Evolutionary conservation across 495 filamentous ascomycete species (phyloP).

Genomic region (Podospora sp.): DNA sequence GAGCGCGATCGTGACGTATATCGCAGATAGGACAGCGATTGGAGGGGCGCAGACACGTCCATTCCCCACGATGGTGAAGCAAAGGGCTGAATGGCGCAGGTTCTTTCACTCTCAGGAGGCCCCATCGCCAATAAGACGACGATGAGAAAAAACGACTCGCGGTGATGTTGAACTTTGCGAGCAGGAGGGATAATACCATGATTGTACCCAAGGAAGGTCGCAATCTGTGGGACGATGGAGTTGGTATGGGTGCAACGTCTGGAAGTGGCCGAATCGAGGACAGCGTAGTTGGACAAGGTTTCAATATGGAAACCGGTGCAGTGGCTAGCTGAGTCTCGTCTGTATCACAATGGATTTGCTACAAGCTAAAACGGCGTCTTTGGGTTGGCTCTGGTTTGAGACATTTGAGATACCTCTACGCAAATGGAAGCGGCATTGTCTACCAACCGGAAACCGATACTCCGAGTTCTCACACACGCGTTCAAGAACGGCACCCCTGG

Average conservation of each 20-base stretch:
- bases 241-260: background rate
- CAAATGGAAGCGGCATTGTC: background rate
- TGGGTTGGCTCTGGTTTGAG: background rate
- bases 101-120: too few relatives aligned
- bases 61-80: too few relatives aligned
- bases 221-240: too few relatives aligned
- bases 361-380: background rate
- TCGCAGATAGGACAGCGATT: slow-evolving; percentile 38
- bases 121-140: background rate
- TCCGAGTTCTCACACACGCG: too few relatives aligned
- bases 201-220: too few relatives aligned
- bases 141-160: background rate
- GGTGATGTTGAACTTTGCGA: too few relatives aligned
- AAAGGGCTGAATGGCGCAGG: too few relatives aligned
- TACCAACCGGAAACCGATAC: background rate
- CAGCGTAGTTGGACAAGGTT: background rate
- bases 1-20: slow-evolving; percentile 50
- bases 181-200: too few relatives aligned
- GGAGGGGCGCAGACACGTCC: background rate
- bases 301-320: background rate
- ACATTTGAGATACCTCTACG: background rate
- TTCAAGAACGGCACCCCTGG: background rate
- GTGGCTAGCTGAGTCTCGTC: background rate
- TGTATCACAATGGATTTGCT: background rate
- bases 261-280: background rate